A percentile compares a stretch with the other conserved stretches of the same genome.
phyloP scores from a whole-genome alignment of 768 basidiomycete genomes.

The Tulasnella sp. region DNA sequence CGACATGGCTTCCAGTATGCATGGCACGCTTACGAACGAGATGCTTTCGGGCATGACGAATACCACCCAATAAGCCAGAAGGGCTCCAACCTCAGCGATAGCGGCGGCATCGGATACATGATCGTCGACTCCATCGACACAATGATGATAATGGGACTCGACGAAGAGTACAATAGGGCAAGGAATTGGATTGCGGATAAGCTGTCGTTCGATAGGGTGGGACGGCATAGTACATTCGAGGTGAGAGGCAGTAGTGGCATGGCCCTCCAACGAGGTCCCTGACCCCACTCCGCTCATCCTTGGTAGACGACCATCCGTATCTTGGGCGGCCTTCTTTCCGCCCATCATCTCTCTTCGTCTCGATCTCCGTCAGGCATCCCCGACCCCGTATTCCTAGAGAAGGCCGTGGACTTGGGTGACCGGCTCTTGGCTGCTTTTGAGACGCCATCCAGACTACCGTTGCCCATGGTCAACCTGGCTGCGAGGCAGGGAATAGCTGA shows the following conservation, averaged over 20 bases:
- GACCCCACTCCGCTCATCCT: slow-evolving; percentile 9
- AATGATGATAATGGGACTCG: slow-evolving; percentile 61
- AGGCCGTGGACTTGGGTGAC: slow-evolving; percentile 73
- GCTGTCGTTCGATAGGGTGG: slow-evolving; percentile 71
- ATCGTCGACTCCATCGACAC: slow-evolving; percentile 83
- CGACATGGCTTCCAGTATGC: slow-evolving; percentile 46
- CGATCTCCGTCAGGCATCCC: slow-evolving; percentile 39
- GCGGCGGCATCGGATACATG: slow-evolving; percentile 80
- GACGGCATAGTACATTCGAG: slow-evolving; percentile 80
- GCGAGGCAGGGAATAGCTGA: slow-evolving; percentile 48
- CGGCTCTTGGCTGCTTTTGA: slow-evolving; percentile 75
- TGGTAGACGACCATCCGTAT: slow-evolving; percentile 81
- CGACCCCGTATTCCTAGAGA: slow-evolving; percentile 58
- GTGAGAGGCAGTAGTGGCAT: slow-evolving; percentile 30
- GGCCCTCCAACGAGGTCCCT: neutral
- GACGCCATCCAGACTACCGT: slow-evolving; percentile 68
- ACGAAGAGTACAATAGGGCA: slow-evolving; percentile 41
- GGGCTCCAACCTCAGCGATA: slow-evolving; percentile 66
- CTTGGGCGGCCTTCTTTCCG: slow-evolving; percentile 79
- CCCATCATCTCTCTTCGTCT: slow-evolving; percentile 67
- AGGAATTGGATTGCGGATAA: slow-evolving; percentile 61
- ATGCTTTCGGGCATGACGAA: slow-evolving; percentile 88
- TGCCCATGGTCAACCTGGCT: slow-evolving; percentile 64
- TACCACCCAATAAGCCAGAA: slow-evolving; percentile 71
- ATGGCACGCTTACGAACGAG: slow-evolving; percentile 74